Conservation (phyloP, 2,329 filamentous ascomycete species). For the Alternaria metachromatica region DNA sequence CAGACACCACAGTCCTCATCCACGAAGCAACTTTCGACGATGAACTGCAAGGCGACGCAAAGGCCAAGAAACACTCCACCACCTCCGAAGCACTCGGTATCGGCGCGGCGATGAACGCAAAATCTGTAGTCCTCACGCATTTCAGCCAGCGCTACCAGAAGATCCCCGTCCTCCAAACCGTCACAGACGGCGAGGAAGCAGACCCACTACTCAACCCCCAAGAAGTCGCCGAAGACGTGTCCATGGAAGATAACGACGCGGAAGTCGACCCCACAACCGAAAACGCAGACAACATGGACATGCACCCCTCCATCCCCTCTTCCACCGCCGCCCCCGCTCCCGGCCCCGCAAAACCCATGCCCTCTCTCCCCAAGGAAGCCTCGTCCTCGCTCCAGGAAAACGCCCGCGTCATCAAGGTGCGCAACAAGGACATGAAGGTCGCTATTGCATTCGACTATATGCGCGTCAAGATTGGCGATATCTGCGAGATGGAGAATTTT, state of each 20-base stretch:
- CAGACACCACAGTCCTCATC: slow-evolving; percentile 79
- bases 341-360: slow-evolving; percentile 11
- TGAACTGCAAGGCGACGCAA: slow-evolving; percentile 77
- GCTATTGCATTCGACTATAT: slow-evolving; percentile 82
- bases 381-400: slow-evolving; percentile 17
- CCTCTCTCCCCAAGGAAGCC: slow-evolving; percentile 14
- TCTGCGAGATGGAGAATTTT: slow-evolving; percentile 69
- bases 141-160: slow-evolving; percentile 95
- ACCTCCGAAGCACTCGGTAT: slow-evolving; percentile 83
- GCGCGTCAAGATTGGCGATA: slow-evolving; percentile 73
- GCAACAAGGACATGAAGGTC: slow-evolving; percentile 65
- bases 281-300: slow-evolving; percentile 31
- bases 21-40: slow-evolving; percentile 98
- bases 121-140: slow-evolving; percentile 84
- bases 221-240: slow-evolving; percentile 35
- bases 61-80: slow-evolving; percentile 89
- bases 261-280: slow-evolving; percentile 27
- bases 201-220: slow-evolving; percentile 19
- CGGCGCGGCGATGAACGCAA: slow-evolving; percentile 78
- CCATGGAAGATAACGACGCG: slow-evolving; percentile 22
- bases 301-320: slow-evolving; percentile 13
- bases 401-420: slow-evolving; percentile 46
- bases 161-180: slow-evolving; percentile 61
- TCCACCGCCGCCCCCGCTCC: neutral
- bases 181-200: slow-evolving; percentile 40